Evolutionary conservation across 208 protist species (phyloP), one percentile per base, ranked within the genome.

Genomic region (Porcisia hertigi): DNA sequence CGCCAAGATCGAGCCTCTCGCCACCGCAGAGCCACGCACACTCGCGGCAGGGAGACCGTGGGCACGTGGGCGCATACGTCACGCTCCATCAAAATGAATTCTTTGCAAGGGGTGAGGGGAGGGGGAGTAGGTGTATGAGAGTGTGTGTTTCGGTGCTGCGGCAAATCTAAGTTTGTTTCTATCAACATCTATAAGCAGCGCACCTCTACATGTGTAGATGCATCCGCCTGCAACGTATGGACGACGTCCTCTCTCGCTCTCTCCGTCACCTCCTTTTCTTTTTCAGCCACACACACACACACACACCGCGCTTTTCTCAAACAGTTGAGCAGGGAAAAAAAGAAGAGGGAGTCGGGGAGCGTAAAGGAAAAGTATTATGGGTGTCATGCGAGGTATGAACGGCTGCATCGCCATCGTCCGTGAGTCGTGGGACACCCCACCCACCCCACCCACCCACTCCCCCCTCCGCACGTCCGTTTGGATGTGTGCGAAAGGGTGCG

Each of bases 21-120:
- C 78, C 73, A 82, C 11, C 78, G 78, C 69, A 82, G 45, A 9
- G 78, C 78, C 36, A 82, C 43, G 64, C 66, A 66, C 25, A 82
- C 73, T 8, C 73, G 78, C 57, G 73, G 78, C 30, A 16, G 58
- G 36, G 47, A n/a, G 41, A 11, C 41, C 23, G 23, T 49, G 9
- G 63, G 14, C 20, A 8, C 41, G 63, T 25, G 63, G 16, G 23
- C 47, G 49, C 66, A 57, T 71, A 16, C n/a, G 41, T 57, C 47
- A 3, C 66, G 45, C 11, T 71, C 30, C 66, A 71, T 71, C 66
- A 52, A 71, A 36, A 49, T 57, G 66, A 16, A 3, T 39, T 30
- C 30, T 54, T 23, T 57, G n/a, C 54, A 71, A 25, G 25, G 66
- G 18, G 23, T 18, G 34, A 52, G 8, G 5, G 8, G 11, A 52